Evolutionary conservation across 2,329 filamentous ascomycete genomes (phyloP), one percentile per base, ranked within the genome.

Genomic region (Metarhizium guizhouense): DNA sequence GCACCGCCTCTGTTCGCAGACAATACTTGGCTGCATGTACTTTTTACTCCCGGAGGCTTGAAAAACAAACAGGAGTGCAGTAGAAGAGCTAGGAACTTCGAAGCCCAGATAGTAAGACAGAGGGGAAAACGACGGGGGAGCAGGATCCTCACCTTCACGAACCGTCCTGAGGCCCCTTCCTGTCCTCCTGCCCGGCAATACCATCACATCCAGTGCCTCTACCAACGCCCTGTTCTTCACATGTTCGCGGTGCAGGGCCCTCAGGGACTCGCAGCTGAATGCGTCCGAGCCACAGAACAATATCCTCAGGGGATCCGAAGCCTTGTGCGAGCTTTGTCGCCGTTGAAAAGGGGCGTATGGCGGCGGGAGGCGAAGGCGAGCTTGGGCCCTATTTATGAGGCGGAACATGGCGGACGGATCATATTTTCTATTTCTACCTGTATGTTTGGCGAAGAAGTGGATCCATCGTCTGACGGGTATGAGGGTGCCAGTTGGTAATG

Each of bases 261-360:
- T 74, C 52, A 99, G 76, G 1, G 90, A 90, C 53, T 80, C 81
- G 64, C 87, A 87, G 74, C 93, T 96, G 71, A 97, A 96, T 2
- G 85, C 79, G 70, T 99, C 94, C 3, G 93, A 94, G 59, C 94
- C 94, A 72, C 92, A 97, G 72, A 96, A 99, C 4, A 99, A 80
- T 54, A 99, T 90, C 38, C 85, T 81, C 36, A 99, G 76, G 3
- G 90, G 88, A 4, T 83, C 77, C 0, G 77, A 74, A 16, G 56
- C 57, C 54, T 34, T 18, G 14, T 10, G 18, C 8, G 43, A 16
- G 40, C 30, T 20, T 51, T 11, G 54, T 16, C 30, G 43, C 6
- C 3, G 49, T 13, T 25, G 30, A 20, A 38, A 20, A 3, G 18
- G n/a, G 29, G 20, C 30, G 10, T 13, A 13, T 36, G 57, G 20